A percentile compares a stretch with the other conserved stretches of the same genome.
Conservation (phyloP, 352 stramenopile species). For the Phytophthora pini region DNA sequence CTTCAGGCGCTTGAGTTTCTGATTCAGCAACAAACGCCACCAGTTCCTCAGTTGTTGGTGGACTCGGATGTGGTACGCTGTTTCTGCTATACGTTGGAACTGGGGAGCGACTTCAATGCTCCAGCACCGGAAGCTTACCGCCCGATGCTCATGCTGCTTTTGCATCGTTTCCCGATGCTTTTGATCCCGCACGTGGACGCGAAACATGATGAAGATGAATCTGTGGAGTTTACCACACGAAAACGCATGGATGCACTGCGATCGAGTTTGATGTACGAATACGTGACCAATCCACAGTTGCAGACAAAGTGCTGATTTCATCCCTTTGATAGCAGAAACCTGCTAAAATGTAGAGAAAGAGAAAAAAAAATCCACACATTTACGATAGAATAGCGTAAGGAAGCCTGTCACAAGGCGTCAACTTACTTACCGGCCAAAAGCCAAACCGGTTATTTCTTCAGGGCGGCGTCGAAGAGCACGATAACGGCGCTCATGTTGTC, state of each 20-base stretch:
- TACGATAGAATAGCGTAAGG: conserved; percentile 39
- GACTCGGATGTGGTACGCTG: conserved; percentile 48
- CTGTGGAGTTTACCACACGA: conserved; percentile 1
- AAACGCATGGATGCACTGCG: conserved; percentile 46
- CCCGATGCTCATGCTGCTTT: conserved; percentile 47
- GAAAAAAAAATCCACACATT: conserved; percentile 8
- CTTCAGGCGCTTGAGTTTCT: conserved; percentile 43
- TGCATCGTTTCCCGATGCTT: conserved; percentile 34
- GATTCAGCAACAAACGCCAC: conserved; percentile 10
- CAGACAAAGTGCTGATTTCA: conserved; percentile 4
- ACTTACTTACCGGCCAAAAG: conserved; percentile 18
- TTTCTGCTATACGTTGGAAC: conserved; percentile 41
- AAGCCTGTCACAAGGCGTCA: background rate
- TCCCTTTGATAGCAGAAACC: conserved; percentile 5
- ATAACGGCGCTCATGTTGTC: conserved; percentile 91
- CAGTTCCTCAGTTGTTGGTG: conserved; percentile 33
- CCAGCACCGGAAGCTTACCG: conserved; percentile 43
- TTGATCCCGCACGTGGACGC: conserved; percentile 32
- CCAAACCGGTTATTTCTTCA: conserved; percentile 42
- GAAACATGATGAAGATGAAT: conserved; percentile 5
- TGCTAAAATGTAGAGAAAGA: conserved; percentile 13
- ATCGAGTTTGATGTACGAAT: conserved; percentile 63
- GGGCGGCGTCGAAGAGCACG: conserved; percentile 69
- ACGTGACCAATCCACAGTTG: conserved; percentile 38
- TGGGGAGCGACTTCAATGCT: conserved; percentile 38